phyloP scores from a whole-genome alignment of 1,284 basidiomycete genomes.

The Phylloboletellus chloephorus region DNA sequence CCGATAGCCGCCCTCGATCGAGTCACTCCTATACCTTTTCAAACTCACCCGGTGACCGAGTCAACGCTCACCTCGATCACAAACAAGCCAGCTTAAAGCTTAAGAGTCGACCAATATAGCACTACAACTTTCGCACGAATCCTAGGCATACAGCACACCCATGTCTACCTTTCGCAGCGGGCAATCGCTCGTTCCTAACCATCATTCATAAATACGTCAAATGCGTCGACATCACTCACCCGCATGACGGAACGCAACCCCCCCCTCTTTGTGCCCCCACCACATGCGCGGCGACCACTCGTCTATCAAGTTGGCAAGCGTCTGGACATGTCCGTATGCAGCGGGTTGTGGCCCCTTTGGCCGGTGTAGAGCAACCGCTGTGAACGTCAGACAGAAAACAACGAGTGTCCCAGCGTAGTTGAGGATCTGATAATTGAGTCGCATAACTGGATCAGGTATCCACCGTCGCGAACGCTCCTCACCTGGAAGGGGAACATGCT shows the following conservation, averaged over 20 bases:
- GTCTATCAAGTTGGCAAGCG: conserved; percentile 31
- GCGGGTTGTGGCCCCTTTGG: conserved; percentile 28
- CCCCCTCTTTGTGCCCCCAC: conserved; percentile 28
- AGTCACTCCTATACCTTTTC: conserved; percentile 4
- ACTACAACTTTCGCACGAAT: too few species aligned
- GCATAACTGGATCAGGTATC: not conserved
- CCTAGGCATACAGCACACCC: conserved; percentile 21
- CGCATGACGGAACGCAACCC: conserved; percentile 12
- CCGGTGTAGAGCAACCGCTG: conserved; percentile 13
- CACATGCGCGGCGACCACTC: conserved; percentile 33
- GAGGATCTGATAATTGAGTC: conserved; percentile 20
- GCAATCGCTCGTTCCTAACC: conserved; percentile 23
- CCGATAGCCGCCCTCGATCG: conserved; percentile 25
- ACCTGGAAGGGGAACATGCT: conserved; percentile 30
- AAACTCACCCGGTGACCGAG: not conserved
- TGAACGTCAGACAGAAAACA: conserved; percentile 19
- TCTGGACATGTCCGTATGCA: conserved; percentile 31
- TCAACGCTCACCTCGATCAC: too few species aligned
- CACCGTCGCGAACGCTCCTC: not conserved
- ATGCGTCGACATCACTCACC: conserved; percentile 14
- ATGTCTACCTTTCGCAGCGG: conserved; percentile 23
- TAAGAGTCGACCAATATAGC: too few species aligned
- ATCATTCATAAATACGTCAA: not conserved
- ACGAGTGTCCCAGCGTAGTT: conserved; percentile 24
- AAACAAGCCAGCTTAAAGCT: too few species aligned